Percentiles rank a stretch among this genome's conserved stretches.
Conservation (phyloP, 2,329 filamentous ascomycete genomes). For the Microdochium nivale region DNA sequence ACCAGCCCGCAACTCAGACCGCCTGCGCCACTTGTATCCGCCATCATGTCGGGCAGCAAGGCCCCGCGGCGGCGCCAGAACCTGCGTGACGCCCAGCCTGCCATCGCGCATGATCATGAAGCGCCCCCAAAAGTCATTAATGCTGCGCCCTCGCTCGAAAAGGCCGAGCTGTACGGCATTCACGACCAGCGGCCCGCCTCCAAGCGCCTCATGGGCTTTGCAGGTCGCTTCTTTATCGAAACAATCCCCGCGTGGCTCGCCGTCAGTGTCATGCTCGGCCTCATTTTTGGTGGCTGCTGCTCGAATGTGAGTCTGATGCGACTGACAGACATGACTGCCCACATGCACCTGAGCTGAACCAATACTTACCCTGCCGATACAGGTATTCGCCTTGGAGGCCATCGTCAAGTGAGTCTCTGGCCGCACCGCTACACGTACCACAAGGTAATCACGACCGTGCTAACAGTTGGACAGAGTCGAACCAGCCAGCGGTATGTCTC, state of each 20-base stretch:
- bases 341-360: conserved; percentile 1
- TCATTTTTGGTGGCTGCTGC: conserved; percentile 95
- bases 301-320: conserved; percentile 60
- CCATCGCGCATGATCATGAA: conserved; percentile 23
- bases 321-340: conserved; percentile 10
- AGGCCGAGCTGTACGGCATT: conserved; percentile 46
- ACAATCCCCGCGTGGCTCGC: conserved; percentile 56
- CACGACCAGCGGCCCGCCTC: conserved; percentile 40
- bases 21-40: no score
- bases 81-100: conserved; percentile 33
- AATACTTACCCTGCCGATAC: conserved; percentile 17
- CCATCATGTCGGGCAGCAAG: conserved; percentile 30
- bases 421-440: not conserved
- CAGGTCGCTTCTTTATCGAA: conserved; percentile 45
- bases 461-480: conserved; percentile 51
- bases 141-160: conserved; percentile 42
- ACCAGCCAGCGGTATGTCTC: conserved; percentile 66
- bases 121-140: conserved; percentile 42
- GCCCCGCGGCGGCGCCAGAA: conserved; percentile 34
- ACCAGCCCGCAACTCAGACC: no score
- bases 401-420: conserved; percentile 73
- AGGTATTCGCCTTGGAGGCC: conserved; percentile 94
- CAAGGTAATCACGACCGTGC: not conserved
- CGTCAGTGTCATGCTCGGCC: conserved; percentile 59
- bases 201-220: conserved; percentile 40